Evolutionary conservation across 1,284 basidiomycete species (phyloP).

Genomic region (Austroboletus niveus): DNA sequence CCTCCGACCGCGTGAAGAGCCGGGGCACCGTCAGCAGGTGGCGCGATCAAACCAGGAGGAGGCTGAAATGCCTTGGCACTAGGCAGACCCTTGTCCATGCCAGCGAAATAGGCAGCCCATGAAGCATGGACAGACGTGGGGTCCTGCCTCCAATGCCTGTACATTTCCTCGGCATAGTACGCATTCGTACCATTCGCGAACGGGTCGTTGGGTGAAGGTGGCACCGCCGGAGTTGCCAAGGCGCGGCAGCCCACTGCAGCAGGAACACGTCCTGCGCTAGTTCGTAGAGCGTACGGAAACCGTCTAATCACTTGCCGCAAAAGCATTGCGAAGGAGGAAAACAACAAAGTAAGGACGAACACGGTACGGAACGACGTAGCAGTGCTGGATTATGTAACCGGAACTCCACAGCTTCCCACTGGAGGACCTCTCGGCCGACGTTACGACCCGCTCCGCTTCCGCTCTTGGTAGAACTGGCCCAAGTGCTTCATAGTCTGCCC

Average conservation of each 20-base stretch:
- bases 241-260: conserved; percentile 17
- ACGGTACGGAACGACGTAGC: conserved; percentile 1
- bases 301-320: conserved; percentile 31
- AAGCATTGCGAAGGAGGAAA: conserved; percentile 21
- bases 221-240: conserved; percentile 49
- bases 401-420: neutral
- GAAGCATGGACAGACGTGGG: conserved; percentile 91
- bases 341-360: neutral
- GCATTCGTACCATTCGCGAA: conserved; percentile 92
- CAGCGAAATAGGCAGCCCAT: conserved; percentile 95
- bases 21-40: conserved; percentile 80
- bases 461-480: conserved; percentile 64
- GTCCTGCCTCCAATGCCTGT: conserved; percentile 87
- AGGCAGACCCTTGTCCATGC: conserved; percentile 86
- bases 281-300: conserved; percentile 28
- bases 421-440: too few relatives aligned
- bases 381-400: conserved; percentile 24
- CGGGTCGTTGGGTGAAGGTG: conserved; percentile 70
- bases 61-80: conserved; percentile 85
- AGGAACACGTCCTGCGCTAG: conserved; percentile 12
- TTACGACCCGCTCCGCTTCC: conserved; percentile 23
- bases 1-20: conserved; percentile 71
- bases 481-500: conserved; percentile 72
- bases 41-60: conserved; percentile 70
- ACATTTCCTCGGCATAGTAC: conserved; percentile 98